Percentiles rank a stretch among this genome's conserved stretches.
phyloP scores from a whole-genome alignment of 352 stramenopile genomes.

The Phytophthora hibernalis region DNA sequence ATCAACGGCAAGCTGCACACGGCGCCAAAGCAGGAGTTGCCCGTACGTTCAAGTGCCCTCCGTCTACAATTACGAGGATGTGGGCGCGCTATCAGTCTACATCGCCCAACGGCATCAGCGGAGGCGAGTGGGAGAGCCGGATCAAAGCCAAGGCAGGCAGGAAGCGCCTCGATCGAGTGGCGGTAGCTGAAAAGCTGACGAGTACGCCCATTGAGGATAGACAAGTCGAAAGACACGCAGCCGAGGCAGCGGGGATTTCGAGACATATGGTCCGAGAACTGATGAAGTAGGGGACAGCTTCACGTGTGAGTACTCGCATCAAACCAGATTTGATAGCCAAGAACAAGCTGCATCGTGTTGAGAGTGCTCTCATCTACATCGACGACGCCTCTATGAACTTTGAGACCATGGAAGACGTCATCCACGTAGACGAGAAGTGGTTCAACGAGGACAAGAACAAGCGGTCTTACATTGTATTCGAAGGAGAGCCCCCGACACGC shows the following conservation, averaged over 20 bases:
- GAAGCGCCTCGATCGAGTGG: constrained; percentile 9
- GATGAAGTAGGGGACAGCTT: neutral
- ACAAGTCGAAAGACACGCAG: neutral
- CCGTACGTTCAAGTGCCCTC: neutral
- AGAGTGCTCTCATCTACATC: neutral
- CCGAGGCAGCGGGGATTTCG: constrained; percentile 2
- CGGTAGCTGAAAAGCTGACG: constrained; percentile 4
- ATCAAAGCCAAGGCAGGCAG: neutral
- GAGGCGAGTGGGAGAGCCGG: constrained; percentile 7
- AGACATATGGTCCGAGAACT: neutral
- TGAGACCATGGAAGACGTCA: neutral
- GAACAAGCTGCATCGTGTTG: constrained; percentile 2
- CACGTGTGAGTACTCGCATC: neutral
- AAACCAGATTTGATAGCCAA: constrained; percentile 5
- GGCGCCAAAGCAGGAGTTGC: constrained; percentile 1
- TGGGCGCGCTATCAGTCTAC: neutral
- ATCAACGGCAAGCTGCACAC: neutral
- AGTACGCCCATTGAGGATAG: constrained; percentile 1
- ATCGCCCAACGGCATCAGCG: constrained; percentile 1
- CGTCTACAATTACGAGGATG: neutral
- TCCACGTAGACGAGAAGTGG: constrained; percentile 4
- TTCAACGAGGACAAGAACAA: constrained; percentile 1
- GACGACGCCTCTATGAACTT: neutral
- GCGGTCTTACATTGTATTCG: constrained; percentile 1
- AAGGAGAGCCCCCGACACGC: neutral